Evolutionary conservation across 768 basidiomycete genomes (phyloP).

Genomic region (Boletus rex-veris): DNA sequence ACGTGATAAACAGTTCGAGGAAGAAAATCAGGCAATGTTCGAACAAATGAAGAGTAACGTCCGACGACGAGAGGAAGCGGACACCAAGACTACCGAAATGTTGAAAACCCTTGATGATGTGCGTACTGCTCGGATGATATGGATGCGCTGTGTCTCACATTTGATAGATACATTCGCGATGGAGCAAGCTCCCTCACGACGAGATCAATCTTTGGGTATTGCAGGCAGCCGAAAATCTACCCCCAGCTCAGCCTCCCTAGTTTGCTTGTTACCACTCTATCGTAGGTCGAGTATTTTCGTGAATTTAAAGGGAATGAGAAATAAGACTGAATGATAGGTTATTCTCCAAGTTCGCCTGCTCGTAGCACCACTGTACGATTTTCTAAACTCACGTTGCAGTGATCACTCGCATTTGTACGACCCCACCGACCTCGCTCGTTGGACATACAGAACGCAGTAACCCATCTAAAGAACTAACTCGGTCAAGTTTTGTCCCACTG

Average conservation of each 20-base stretch:
- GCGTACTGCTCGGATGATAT: conserved; percentile 8
- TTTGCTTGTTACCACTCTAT: no score
- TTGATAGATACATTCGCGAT: conserved; percentile 45
- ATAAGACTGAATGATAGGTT: no score
- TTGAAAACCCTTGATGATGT: conserved; percentile 57
- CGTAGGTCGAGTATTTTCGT: no score
- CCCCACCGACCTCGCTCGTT: no score
- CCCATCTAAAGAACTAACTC: no score
- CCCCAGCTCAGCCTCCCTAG: conserved; percentile 25
- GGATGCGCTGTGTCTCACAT: conserved; percentile 6
- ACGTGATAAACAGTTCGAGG: conserved; percentile 46
- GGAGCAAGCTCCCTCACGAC: conserved; percentile 57
- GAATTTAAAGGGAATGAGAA: no score
- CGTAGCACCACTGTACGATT: no score
- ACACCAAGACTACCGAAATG: conserved; percentile 43
- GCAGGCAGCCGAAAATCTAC: conserved; percentile 36
- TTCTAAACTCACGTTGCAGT: no score
- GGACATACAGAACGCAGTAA: no score
- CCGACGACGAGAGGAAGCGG: conserved; percentile 42
- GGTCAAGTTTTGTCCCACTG: no score
- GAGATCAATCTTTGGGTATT: conserved; percentile 54
- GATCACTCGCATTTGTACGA: no score
- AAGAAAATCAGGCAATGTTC: conserved; percentile 49
- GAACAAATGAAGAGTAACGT: conserved; percentile 48
- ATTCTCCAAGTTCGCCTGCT: no score